Percentiles rank a stretch among this genome's conserved stretches.
Evolutionary conservation across 2,329 filamentous ascomycete genomes (phyloP).

Genomic region (Stagonosporopsis chrysanthemi): DNA sequence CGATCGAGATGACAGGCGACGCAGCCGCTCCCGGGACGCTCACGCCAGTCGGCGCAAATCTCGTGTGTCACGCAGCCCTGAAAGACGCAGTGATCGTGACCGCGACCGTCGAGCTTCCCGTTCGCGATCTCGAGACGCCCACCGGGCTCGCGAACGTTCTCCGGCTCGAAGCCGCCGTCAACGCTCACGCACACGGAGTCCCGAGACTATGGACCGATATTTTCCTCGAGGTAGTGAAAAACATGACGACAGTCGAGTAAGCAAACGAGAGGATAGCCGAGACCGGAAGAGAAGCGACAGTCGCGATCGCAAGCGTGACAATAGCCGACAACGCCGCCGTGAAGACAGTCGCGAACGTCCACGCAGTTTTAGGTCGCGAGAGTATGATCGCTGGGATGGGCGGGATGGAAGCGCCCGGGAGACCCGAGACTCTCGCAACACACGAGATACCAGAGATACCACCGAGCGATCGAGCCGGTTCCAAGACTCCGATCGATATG

Average conservation of each 20-base stretch:
- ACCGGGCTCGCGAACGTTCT: conserved; percentile 29
- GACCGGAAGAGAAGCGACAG: conserved; percentile 22
- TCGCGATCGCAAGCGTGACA: conserved; percentile 35
- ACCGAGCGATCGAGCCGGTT: conserved; percentile 29
- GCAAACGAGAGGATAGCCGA: conserved; percentile 5
- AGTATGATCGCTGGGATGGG: conserved; percentile 50
- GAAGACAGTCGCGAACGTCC: conserved; percentile 51
- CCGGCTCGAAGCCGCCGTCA: conserved; percentile 26
- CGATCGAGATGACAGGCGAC: conserved; percentile 35
- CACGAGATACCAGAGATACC: conserved; percentile 9
- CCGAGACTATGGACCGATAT: conserved; percentile 50
- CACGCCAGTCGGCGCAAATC: conserved; percentile 40
- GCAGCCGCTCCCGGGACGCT: conserved; percentile 42
- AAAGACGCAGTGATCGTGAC: conserved; percentile 16
- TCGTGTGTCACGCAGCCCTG: conserved; percentile 39
- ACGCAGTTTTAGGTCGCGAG: conserved; percentile 52
- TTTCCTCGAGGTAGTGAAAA: conserved; percentile 39
- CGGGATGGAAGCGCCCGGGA: conserved; percentile 17
- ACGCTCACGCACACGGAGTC: conserved; percentile 40
- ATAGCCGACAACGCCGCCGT: conserved; percentile 32
- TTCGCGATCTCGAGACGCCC: conserved; percentile 29
- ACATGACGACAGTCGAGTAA: conserved; percentile 22
- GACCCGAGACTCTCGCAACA: not conserved
- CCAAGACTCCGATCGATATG: conserved; percentile 44
- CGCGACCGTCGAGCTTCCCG: conserved; percentile 32